phyloP scores from a whole-genome alignment of 768 basidiomycete species.

The Mycena vulgaris region DNA sequence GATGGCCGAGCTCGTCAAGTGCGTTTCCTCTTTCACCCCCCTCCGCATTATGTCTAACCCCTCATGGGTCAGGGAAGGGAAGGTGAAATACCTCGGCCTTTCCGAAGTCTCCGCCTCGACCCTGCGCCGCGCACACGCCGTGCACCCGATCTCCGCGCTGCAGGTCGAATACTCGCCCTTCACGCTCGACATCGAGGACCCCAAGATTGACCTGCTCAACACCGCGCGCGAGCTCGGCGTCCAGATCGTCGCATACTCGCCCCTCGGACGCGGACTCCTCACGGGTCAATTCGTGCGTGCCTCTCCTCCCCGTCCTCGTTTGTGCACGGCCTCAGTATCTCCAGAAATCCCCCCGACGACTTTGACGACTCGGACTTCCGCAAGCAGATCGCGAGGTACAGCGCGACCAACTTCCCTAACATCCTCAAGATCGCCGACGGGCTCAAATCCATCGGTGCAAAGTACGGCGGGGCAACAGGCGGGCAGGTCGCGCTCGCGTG shows the following conservation, averaged over 20 bases:
- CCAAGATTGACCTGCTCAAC: background rate
- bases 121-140: slow-evolving; percentile 50
- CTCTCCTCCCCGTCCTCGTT: background rate
- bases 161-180: too few species aligned
- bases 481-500: slow-evolving; percentile 65
- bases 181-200: too few species aligned
- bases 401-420: slow-evolving; percentile 63
- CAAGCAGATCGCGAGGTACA: slow-evolving; percentile 43
- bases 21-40: background rate
- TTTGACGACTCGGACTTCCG: too few species aligned
- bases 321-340: slow-evolving; percentile 52
- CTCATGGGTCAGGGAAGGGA: slow-evolving; percentile 40
- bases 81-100: slow-evolving; percentile 54
- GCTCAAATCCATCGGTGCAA: slow-evolving; percentile 55
- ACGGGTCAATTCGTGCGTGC: too few species aligned
- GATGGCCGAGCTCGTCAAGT: slow-evolving; percentile 29
- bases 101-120: slow-evolving; percentile 51
- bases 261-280: too few species aligned
- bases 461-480: slow-evolving; percentile 51
- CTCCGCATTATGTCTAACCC: background rate
- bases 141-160: too few species aligned
- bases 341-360: slow-evolving; percentile 57
- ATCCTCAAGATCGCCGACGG: slow-evolving; percentile 58
- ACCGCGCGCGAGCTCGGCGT: slow-evolving; percentile 15
- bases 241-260: too few species aligned